Evolutionary conservation across 306 rosid genomes (phyloP), one percentile per base, ranked within the genome.

Genomic region (Cucumis cinereus): DNA sequence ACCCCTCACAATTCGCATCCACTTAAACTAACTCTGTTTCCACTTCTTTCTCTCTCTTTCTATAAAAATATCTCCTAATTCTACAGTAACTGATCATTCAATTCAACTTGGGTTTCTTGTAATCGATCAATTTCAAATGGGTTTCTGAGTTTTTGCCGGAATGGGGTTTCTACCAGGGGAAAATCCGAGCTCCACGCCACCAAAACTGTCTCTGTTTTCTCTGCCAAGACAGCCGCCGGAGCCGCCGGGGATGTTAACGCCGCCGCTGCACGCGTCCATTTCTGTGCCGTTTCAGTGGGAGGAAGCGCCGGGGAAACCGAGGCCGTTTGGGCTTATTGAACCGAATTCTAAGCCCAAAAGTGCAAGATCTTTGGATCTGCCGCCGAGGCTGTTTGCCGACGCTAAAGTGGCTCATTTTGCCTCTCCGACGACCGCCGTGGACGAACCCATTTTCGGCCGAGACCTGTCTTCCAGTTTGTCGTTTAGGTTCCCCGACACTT

Each of bases 261-360:
- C 96, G 4, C 93, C 93, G 11, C 83, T 49, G 15, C 82, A 81
- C 52, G 81, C 80, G 2, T 59, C 74, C 14, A 89, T 87, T 15
- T 90, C 99, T 0, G 81, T 94, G 75, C 97, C 99, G 1, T 94
- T 94, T 80, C 86, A 79, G 74, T 94, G 99, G 99, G 99, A 94
- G 76, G 99, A 92, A 75, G 96, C 89, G 16, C 99, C 99, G 12
- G 99, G 99, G n/a, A 94, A 90, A 78, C 99, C 97, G 4, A 79
- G 96, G 63, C 84, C 54, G 69, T 55, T 76, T 80, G 63, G 55
- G 79, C 75, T 75, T 43, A 75, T 75, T 30, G 78, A 79, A 58
- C 56, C 84, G 16, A 62, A 62, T 16, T 33, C 57, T 19, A 85
- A 87, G 78, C 83, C 86, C 79, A 78, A 47, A 54, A 66, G 70